Evolutionary conservation across 208 protist species (phyloP), one percentile per base, ranked within the genome.

Genomic region (Endotrypanum monterogeii): DNA sequence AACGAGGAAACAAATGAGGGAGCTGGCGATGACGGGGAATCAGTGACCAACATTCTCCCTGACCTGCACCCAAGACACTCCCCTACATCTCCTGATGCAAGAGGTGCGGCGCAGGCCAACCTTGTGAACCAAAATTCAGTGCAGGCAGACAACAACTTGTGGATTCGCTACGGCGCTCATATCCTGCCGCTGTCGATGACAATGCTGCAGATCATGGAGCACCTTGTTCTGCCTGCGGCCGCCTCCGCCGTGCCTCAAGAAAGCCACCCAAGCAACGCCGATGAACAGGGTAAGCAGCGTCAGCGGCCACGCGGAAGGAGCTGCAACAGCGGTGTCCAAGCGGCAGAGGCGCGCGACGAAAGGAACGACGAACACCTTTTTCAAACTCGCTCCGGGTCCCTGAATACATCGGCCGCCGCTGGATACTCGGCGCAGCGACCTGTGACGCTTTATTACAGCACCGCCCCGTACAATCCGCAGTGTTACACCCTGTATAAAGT

Each of bases 171-270:
- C 63, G 87, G 78, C 12, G 67, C 73, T 1, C 76, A 95, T 70
- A 83, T 94, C 25, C 82, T 96, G 56, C 92, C 89, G 52, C 85
- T 83, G 14, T 92, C 88, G 32, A 91, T 94, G 84, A 93, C 90
- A 23, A 85, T 93, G 58, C 60, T 94, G 50, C 89, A 96, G 41
- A 74, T 96, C 25, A 55, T 93, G 62, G 83, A 95, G 79, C 73
- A 73, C 28, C 69, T 83, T 39, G 62, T 82, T 23, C 50, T 78
- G 48, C 65, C 67, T 8, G 81, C 71, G 3, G 58, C 73, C 12
- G 67, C 58, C 0, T 54, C 63, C 1, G 55, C 76, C 12, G 70
- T 39, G 57, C 11, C 41, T 41, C 35, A 25, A 62, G 30, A 25
- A 55, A 74, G 37, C 6, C 68, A 4, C 58, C 7, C 5, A 35